Evolutionary conservation across 2,329 filamentous ascomycete genomes (phyloP), one percentile per base, ranked within the genome.

Genomic region (Hypoxylon sp.): DNA sequence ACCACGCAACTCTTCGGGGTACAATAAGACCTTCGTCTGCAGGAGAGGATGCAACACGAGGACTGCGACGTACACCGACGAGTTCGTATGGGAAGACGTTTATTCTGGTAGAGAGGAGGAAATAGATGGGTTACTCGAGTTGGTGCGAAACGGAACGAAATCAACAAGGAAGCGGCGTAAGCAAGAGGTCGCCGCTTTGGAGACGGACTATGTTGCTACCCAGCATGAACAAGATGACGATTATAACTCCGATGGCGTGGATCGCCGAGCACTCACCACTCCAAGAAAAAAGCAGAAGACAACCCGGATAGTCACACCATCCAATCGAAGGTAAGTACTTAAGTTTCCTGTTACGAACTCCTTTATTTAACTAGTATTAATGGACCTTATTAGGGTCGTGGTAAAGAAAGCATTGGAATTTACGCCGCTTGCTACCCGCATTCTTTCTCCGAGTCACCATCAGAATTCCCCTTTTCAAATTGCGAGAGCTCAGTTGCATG

Each of bases 401-500:
- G 75, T 93, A 30, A 96, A 95, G 69, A 96, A 92, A 65, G 88
- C 90, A 4, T 82, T 99, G 25, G 92, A 97, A 67, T 97, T 97
- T 65, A 99, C 94, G 0, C 94, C 94, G 0, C 76, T 99, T n/a
- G 91, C 91, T 5, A 97, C 91, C 9, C 87, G 94, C 27, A 81
- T 89, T 13, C 80, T 99, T 3, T 90, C 90, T 1, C 88, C 90
- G 3, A 81, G 81, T 23, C 83, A 89, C 60, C 80, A 89, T 47
- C 82, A 91, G 31, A 84, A 87, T 2, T 96, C 94, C 0, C 94
- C 94, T 0, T 97, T 97, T 66, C 91, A 96, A 63, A 82, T 95
- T 53, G 95, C 94, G 36, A 86, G 95, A 13, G 91, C 86, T 19
- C 87, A 90, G 32, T 82, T 99, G 1, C 94, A 99, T 68, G 94